These are phyloP conservation scores for Globisporangium paddicum DNA, from an alignment of 352 stramenopile species.

Conservation along the genomic window DNA sequence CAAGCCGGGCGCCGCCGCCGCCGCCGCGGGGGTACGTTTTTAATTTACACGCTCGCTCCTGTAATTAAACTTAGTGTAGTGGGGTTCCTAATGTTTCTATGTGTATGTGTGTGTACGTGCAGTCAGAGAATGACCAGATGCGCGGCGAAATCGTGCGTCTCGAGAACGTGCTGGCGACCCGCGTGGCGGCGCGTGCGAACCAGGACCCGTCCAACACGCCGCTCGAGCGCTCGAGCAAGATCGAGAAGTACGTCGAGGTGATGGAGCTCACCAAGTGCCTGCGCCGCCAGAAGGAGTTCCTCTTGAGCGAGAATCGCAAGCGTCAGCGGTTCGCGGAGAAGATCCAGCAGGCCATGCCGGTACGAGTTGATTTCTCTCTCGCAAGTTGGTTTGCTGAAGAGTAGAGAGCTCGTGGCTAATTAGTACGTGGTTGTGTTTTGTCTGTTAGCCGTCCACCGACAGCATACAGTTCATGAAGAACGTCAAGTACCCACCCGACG, in stretches of 20 bases:
- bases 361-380: conserved; percentile 17
- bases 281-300: conserved; percentile 79
- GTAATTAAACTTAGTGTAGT: not conserved
- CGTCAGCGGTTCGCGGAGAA: conserved; percentile 83
- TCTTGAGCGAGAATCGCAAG: conserved; percentile 85
- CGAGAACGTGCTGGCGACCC: conserved; percentile 67
- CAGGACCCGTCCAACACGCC: conserved; percentile 62
- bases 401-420: not conserved
- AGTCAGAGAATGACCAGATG: conserved; percentile 81
- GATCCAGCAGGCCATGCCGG: conserved; percentile 82
- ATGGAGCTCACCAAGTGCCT: conserved; percentile 88
- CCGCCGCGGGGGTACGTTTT: conserved; percentile 31
- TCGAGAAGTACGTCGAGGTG: conserved; percentile 86
- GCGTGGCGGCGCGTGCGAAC: conserved; percentile 67
- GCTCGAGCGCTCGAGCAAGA: conserved; percentile 76
- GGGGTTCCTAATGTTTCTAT: not conserved
- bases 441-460: conserved; percentile 64
- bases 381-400: not conserved
- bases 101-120: not conserved
- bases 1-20: conserved; percentile 2
- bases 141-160: conserved; percentile 69
- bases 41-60: not conserved
- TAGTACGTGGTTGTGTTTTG: conserved; percentile 1
- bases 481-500: conserved; percentile 73
- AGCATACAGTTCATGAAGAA: conserved; percentile 89